phyloP scores from a whole-genome alignment of 441 rosid genomes.

The Pelargonium myrrhifolium region DNA sequence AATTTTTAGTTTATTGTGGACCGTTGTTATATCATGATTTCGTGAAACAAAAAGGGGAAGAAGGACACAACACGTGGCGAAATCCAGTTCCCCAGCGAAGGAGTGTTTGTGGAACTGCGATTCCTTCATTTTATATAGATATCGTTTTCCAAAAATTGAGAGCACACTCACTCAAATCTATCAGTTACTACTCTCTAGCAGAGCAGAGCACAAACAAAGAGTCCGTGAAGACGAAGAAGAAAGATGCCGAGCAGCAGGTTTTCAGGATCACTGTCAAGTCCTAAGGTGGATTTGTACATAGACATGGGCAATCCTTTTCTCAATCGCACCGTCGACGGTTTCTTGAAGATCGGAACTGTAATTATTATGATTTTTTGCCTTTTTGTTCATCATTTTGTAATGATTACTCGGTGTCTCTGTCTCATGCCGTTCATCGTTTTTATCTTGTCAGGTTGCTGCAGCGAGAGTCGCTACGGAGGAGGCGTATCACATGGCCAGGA shows the following conservation, averaged over 20 bases:
- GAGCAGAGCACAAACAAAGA: neutral
- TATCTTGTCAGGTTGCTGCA: slow-evolving; percentile 54
- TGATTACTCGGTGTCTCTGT: neutral
- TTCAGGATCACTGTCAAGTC: slow-evolving; percentile 39
- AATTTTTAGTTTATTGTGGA: too few relatives aligned
- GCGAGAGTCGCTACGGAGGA: slow-evolving; percentile 56
- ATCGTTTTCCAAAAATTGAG: too few relatives aligned
- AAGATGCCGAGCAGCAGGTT: slow-evolving; percentile 49
- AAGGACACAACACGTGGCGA: neutral
- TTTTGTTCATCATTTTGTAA: neutral
- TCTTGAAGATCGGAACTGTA: slow-evolving; percentile 72
- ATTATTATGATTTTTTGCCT: neutral
- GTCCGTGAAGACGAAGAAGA: slow-evolving; percentile 22
- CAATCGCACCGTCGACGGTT: slow-evolving; percentile 58
- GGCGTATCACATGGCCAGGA: slow-evolving; percentile 38
- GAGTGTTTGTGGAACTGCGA: too few relatives aligned
- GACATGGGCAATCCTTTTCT: slow-evolving; percentile 67
- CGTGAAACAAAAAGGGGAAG: neutral
- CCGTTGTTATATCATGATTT: too few relatives aligned
- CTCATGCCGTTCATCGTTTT: neutral
- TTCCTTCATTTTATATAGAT: too few relatives aligned
- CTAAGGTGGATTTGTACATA: slow-evolving; percentile 48
- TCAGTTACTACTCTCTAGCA: too few relatives aligned
- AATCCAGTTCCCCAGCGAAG: neutral
- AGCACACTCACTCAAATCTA: too few relatives aligned